Evolutionary conservation across 2,329 filamentous ascomycete species (phyloP).

Genomic region (Colletotrichum acutatum): DNA sequence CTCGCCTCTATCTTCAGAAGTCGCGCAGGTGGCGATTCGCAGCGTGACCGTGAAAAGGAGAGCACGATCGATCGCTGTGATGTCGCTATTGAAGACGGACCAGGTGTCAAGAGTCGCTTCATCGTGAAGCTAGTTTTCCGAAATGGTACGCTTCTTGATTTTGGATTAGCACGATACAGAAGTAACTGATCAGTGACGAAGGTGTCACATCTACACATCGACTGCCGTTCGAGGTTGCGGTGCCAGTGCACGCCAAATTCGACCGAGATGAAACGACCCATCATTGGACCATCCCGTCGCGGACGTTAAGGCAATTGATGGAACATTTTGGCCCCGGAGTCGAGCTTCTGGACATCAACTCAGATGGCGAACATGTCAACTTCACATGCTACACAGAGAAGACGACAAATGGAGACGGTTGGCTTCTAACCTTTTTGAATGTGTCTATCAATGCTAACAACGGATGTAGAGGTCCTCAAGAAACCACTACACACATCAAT

Average conservation of each 20-base stretch:
- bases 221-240: conserved; percentile 77
- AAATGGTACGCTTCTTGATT: conserved; percentile 62
- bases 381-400: conserved; percentile 88
- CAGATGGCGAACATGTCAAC: conserved; percentile 77
- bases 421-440: conserved; percentile 25
- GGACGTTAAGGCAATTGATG: conserved; percentile 78
- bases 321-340: conserved; percentile 85
- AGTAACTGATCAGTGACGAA: conserved; percentile 40
- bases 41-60: conserved; percentile 70
- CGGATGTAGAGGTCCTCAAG: conserved; percentile 73
- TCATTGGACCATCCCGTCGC: conserved; percentile 78
- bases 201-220: conserved; percentile 82
- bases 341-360: conserved; percentile 83
- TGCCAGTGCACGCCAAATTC: conserved; percentile 83
- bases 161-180: not conserved
- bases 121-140: conserved; percentile 79
- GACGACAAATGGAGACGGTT: conserved; percentile 70
- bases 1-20: conserved; percentile 81
- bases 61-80: conserved; percentile 80
- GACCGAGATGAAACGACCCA: conserved; percentile 73
- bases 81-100: conserved; percentile 77
- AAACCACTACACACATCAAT: conserved; percentile 86
- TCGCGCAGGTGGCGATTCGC: conserved; percentile 67
- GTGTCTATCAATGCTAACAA: conserved; percentile 30
- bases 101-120: conserved; percentile 77